Conservation (phyloP, 768 basidiomycete genomes). For the Lentinula sp. region DNA sequence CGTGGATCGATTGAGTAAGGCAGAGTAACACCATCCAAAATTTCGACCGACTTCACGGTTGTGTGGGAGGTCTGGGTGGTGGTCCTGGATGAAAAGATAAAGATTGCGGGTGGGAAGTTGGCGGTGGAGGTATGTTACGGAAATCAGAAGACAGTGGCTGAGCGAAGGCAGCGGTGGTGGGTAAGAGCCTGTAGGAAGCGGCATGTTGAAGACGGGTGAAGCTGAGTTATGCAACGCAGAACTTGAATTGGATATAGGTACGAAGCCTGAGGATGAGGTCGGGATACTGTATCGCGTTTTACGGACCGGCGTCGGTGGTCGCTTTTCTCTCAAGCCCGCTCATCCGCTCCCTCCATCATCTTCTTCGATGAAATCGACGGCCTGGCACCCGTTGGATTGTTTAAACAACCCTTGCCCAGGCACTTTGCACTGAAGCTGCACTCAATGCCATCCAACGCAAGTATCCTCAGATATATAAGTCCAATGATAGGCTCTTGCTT, state of each 20-base stretch:
- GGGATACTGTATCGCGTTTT: too few species aligned
- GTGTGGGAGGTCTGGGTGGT: constrained; percentile 20
- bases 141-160: constrained; percentile 11
- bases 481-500: constrained; percentile 76
- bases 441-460: constrained; percentile 92
- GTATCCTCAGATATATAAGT: constrained; percentile 97
- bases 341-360: too few species aligned
- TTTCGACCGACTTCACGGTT: constrained; percentile 20
- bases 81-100: constrained; percentile 12
- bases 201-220: constrained; percentile 16
- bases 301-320: too few species aligned
- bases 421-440: constrained; percentile 94
- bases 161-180: constrained; percentile 26
- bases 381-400: constrained; percentile 71
- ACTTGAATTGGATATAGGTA: too few species aligned
- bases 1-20: constrained; percentile 31
- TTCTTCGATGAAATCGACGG: too few species aligned
- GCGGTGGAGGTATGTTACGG: neutral
- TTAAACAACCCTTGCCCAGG: constrained; percentile 33
- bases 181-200: neutral
- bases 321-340: too few species aligned
- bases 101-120: constrained; percentile 11
- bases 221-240: neutral
- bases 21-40: constrained; percentile 17
- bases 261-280: too few species aligned